Evolutionary conservation across 129 eudicot species (phyloP), one percentile per base, ranked within the genome.

Genomic region (Saussurea involucrata): DNA sequence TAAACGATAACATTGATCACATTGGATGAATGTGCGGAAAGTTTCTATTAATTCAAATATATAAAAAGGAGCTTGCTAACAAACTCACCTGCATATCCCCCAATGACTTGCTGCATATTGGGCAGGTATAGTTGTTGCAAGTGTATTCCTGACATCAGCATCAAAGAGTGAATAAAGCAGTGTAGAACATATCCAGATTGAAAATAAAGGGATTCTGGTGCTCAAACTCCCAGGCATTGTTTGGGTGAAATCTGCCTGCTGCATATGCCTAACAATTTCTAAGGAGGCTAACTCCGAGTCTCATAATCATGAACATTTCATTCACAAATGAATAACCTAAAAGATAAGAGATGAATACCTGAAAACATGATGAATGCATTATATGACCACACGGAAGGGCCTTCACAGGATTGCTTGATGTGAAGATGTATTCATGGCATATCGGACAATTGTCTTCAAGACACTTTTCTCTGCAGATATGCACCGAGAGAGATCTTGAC

Each of bases 361-460:
- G 85, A 90, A 95, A 95, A 87, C 99, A 95, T 74, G 90, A 64
- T 24, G 99, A 95, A 78, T 95, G 99, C 99, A 95, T 95, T 76
- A 89, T 32, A 74, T 95, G 99, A 25, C 97, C 97, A 80, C 99
- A 95, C 10, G 92, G 68, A 78, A 95, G 99, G 73, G 94, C 88
- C 85, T 95, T 95, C 8, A 92, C 87, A 18, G 99, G 97, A 76
- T 84, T 32, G 84, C 83, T 88, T 2, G 99, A 95, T 0, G 99
- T 91, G 68, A 95, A 95, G 9, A 95, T 89, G 63, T 86, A 88
- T 55, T 95, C 99, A 27, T 88, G 94, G 88, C 99, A 95, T 29
- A 95, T 95, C 0, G 99, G 99, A 72, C 99, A 95, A 63, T 86
- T 88, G 40, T 88, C 97, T 88, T 91, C 97, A 63, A 91, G 87